A percentile compares a stretch with the other conserved stretches of the same genome.
Evolutionary conservation across 768 basidiomycete genomes (phyloP).

Genomic region (Lyophyllum atratum): DNA sequence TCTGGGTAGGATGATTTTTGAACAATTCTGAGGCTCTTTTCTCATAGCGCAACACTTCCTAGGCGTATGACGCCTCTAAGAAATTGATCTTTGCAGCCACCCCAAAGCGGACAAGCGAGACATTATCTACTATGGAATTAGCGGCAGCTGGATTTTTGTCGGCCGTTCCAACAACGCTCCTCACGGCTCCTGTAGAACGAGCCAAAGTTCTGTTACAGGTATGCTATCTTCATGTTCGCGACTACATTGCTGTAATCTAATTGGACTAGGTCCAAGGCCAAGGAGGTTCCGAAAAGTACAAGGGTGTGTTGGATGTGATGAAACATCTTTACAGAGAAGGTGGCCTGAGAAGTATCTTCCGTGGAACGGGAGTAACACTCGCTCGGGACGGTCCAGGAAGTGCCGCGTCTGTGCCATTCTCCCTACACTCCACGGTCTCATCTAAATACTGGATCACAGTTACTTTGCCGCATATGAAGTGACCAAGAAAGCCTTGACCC

Average conservation of each 20-base stretch:
- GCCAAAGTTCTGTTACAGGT: constrained; percentile 96
- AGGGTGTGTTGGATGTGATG: constrained; percentile 90
- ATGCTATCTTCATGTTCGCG: constrained; percentile 16
- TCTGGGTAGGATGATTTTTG: constrained; percentile 73
- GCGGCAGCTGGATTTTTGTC: constrained; percentile 94
- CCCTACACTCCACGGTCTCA: background rate
- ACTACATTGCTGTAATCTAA: constrained; percentile 8
- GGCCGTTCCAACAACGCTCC: constrained; percentile 86
- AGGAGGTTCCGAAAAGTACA: constrained; percentile 75
- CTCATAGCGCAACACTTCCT: background rate
- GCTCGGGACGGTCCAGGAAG: constrained; percentile 95
- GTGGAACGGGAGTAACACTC: constrained; percentile 92
- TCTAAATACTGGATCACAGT: constrained; percentile 37
- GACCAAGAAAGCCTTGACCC: constrained; percentile 84
- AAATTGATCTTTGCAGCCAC: constrained; percentile 76
- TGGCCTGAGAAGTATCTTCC: constrained; percentile 86
- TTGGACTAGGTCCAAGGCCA: constrained; percentile 84
- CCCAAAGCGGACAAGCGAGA: constrained; percentile 69
- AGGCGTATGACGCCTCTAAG: constrained; percentile 96
- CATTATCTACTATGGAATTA: constrained; percentile 75
- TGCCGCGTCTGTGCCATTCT: constrained; percentile 71
- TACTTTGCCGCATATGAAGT: constrained; percentile 98
- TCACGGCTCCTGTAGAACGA: constrained; percentile 95
- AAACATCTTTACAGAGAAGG: constrained; percentile 92
- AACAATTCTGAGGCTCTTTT: background rate